Evolutionary conservation across 805 yeast genomes (phyloP), one percentile per base, ranked within the genome.

Genomic region (Pichia cabralensis): DNA sequence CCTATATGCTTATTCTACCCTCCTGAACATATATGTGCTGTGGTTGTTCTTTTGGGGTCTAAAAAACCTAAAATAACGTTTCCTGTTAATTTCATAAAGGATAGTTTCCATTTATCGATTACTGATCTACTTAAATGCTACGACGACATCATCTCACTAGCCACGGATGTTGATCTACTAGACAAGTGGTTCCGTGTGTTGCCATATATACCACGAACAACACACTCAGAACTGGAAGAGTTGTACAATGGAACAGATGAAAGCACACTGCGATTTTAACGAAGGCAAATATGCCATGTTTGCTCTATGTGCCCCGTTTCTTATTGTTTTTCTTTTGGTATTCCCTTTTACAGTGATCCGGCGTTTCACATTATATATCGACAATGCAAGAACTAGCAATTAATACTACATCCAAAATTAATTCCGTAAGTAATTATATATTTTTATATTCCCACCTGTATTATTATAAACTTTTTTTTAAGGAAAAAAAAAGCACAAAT

Each of bases 1-100:
- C 61, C 62, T 3, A 16, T 58, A n/a, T 16, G 45, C 16, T 28
- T 58, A 23, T 20, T 57, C 8, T 48, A 44, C 30, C 43, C 46
- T 3, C 35, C 49, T 3, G 39, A 49, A 21, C 43, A 37, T 1
- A 40, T 58, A 5, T 45, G 54, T 22, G 53, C 48, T 5, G 31
- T 49, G 17, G 56, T 50, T 3, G 32, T 51, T 8, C 44, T 46
- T 5, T 25, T 54, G 13, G 41, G 47, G n/a, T 42, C 49, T 6
- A 37, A 47, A 12, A 46, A 44, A 11, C 47, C 45, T 19, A 35
- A 45, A 8, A 26, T 39, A 2, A 31, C 34, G 2, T 26, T 53
- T 7, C 53, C 58, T 1, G 23, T 21, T 1, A 35, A 28, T 3
- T 37, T 46, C 14, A 22, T 53, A 13, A 19, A 31, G 16, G 32